These are phyloP conservation scores for Penicillium sp. DNA, from an alignment of 2,329 filamentous ascomycete genomes.

Conservation along the genomic window DNA sequence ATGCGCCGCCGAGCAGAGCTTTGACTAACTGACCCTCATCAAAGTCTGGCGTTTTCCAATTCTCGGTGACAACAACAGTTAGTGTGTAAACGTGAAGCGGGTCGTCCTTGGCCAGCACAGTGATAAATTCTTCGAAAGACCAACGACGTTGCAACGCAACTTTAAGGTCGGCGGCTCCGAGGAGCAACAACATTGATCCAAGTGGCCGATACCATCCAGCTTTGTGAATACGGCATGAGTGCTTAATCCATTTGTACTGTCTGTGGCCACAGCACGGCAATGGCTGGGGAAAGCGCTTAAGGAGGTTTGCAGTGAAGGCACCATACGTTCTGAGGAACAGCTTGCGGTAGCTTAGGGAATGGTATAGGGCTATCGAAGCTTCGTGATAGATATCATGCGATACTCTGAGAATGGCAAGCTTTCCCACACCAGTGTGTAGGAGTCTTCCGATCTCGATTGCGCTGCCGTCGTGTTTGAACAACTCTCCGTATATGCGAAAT, in stretches of 20 bases:
- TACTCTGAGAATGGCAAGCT: constrained; percentile 23
- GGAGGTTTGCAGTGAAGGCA: constrained; percentile 15
- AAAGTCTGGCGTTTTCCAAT: constrained; percentile 25
- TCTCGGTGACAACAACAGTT: constrained; percentile 22
- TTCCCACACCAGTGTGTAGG: constrained; percentile 5
- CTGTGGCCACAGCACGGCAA: constrained; percentile 16
- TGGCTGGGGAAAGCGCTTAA: constrained; percentile 18
- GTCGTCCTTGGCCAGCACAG: constrained; percentile 14
- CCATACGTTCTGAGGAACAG: constrained; percentile 23
- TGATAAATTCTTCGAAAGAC: constrained; percentile 21
- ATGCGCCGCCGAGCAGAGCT: constrained; percentile 21
- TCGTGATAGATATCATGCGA: constrained; percentile 27
- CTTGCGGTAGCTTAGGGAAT: constrained; percentile 23
- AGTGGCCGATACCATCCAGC: constrained; percentile 17
- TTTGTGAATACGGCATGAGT: constrained; percentile 11
- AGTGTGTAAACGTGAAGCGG: constrained; percentile 20
- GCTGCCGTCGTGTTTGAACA: constrained; percentile 19
- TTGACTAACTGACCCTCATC: constrained; percentile 23
- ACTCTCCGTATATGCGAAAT: constrained; percentile 19
- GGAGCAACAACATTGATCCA: constrained; percentile 20
- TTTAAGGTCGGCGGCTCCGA: constrained; percentile 20
- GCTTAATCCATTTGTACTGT: constrained; percentile 12
- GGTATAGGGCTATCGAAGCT: constrained; percentile 23
- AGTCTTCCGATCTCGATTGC: constrained; percentile 22
- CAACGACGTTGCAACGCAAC: constrained; percentile 22